Percentiles rank a stretch among this genome's conserved stretches.
Evolutionary conservation across 805 yeast genomes (phyloP).

Genomic region (Wickerhamomyces subpelliculosus): DNA sequence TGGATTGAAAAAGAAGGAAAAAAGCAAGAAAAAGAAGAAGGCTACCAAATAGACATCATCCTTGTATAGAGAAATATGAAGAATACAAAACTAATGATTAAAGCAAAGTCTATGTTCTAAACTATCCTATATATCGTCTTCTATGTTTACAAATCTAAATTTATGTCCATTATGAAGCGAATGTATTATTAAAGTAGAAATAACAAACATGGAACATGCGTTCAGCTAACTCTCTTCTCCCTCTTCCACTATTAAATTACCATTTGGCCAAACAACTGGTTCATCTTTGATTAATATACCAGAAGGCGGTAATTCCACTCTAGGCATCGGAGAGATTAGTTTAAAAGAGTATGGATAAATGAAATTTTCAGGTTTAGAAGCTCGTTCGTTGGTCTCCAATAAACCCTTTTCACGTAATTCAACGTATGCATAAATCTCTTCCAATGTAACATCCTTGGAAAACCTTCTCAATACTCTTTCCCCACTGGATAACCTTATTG

Average conservation of each 20-base stretch:
- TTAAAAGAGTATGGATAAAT: conserved; percentile 41
- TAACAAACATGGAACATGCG: no score
- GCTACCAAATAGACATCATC: conserved; percentile 30
- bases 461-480: conserved; percentile 48
- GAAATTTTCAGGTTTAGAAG: conserved; percentile 32
- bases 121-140: no score
- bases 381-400: conserved; percentile 15
- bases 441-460: conserved; percentile 37
- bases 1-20: conserved; percentile 79
- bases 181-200: no score
- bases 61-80: no score
- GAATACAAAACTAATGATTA: no score
- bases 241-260: conserved; percentile 51
- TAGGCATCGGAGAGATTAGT: conserved; percentile 51
- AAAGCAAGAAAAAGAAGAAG: conserved; percentile 61
- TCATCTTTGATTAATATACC: conserved; percentile 33
- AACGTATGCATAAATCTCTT: conserved; percentile 65
- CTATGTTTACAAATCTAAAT: no score
- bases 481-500: conserved; percentile 62
- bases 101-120: no score
- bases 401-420: conserved; percentile 39
- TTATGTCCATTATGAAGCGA: no score
- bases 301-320: conserved; percentile 34
- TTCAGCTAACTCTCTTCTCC: no score
- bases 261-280: conserved; percentile 52